Evolutionary conservation across 2,329 filamentous ascomycete genomes (phyloP).

Genomic region (Xylaria sp.): DNA sequence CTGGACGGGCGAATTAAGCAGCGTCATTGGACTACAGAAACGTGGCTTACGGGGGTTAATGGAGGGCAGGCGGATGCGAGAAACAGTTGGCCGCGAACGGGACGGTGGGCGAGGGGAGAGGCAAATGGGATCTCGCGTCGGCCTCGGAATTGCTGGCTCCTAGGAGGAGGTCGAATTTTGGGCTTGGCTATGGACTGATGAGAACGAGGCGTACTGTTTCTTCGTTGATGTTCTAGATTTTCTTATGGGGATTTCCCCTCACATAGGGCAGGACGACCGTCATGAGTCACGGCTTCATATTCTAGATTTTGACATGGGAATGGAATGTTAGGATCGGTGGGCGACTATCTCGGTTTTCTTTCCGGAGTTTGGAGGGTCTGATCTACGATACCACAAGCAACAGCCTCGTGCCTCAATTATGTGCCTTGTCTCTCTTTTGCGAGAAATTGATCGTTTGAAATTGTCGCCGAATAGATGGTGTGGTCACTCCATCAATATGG

Average conservation of each 20-base stretch:
- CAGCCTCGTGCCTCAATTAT: background rate
- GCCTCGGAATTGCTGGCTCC: slow-evolving; percentile 59
- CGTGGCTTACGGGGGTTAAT: slow-evolving; percentile 88
- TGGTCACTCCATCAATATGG: background rate
- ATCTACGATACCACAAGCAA: background rate
- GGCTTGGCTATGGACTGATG: slow-evolving; percentile 14
- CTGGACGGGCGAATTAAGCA: slow-evolving; percentile 82
- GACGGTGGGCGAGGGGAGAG: slow-evolving; percentile 40
- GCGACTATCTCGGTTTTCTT: slow-evolving; percentile 5
- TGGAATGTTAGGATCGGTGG: slow-evolving; percentile 14
- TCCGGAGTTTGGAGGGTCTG: slow-evolving; percentile 4
- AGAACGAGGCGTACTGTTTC: slow-evolving; percentile 6
- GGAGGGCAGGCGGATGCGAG: slow-evolving; percentile 81
- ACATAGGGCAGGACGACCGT: slow-evolving; percentile 7
- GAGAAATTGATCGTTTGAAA: background rate
- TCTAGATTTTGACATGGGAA: slow-evolving; percentile 20
- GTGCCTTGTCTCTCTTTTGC: background rate
- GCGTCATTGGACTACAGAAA: slow-evolving; percentile 95
- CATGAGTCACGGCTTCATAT: slow-evolving; percentile 22
- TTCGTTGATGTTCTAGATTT: background rate
- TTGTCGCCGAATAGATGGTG: background rate
- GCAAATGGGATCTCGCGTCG: slow-evolving; percentile 45
- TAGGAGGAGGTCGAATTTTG: slow-evolving; percentile 37
- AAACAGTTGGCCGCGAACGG: slow-evolving; percentile 42
- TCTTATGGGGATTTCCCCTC: background rate